Evolutionary conservation across 169 alveolate genomes (phyloP), one percentile per base, ranked within the genome.

Genomic region (Besnoitia besnoiti): DNA sequence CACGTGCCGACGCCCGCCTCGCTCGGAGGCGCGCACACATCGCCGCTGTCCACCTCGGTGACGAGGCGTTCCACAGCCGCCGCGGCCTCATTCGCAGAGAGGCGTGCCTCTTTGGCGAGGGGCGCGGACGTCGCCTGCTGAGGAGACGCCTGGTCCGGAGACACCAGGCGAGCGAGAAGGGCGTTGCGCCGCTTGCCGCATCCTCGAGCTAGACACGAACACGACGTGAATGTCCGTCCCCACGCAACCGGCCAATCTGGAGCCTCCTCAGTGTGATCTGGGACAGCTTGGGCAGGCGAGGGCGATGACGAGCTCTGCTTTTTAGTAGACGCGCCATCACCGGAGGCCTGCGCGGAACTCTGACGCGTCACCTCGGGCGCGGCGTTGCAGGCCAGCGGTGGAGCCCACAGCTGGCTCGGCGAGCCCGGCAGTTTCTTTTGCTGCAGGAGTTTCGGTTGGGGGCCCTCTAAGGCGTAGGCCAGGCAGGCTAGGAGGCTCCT

Each of bases 241-340:
- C 87, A 77, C 30, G 87, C 87, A 21, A 77, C 55, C 5, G 87
- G 33, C 87, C 87, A 77, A 42, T 39, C 67, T 51, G 67, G n/a
- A n/a, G n/a, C n/a, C n/a, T n/a, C n/a, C n/a, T n/a, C n/a, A n/a
- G n/a, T n/a, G n/a, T n/a, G n/a, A n/a, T n/a, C n/a, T n/a, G n/a
- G n/a, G n/a, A n/a, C n/a, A n/a, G n/a, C n/a, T n/a, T n/a, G n/a
- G n/a, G n/a, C n/a, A n/a, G n/a, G n/a, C n/a, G n/a, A n/a, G n/a
- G n/a, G n/a, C n/a, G n/a, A n/a, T n/a, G n/a, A n/a, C n/a, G n/a
- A n/a, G n/a, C n/a, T n/a, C n/a, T n/a, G n/a, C n/a, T n/a, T n/a
- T n/a, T n/a, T n/a, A n/a, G n/a, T n/a, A n/a, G n/a, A n/a, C n/a
- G n/a, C n/a, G n/a, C n/a, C n/a, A n/a, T n/a, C n/a, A n/a, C 33